Conservation (phyloP, 176 grass and related monocot species). For the Aegilops bicornis region DNA sequence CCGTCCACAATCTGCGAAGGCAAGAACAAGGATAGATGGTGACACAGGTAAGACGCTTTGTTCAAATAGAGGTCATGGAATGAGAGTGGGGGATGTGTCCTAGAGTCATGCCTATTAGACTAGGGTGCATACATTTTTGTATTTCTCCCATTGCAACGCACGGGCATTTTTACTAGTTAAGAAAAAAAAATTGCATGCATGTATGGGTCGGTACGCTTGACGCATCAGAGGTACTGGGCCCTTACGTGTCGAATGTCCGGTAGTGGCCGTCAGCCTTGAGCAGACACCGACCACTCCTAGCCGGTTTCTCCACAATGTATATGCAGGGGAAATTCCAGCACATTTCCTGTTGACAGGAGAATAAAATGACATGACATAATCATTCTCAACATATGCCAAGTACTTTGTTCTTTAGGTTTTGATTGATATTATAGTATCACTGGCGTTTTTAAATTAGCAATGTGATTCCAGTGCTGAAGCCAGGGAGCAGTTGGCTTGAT, state of each 20-base stretch:
- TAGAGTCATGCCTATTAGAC: too few species aligned
- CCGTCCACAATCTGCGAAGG: too few species aligned
- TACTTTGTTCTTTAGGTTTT: not conserved
- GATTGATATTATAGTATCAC: not conserved
- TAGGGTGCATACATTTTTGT: too few species aligned
- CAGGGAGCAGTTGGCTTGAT: not conserved
- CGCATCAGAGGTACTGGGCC: conserved; percentile 1
- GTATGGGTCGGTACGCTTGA: conserved; percentile 17
- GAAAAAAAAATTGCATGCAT: not conserved
- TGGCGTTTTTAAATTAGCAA: not conserved
- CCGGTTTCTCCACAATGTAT: not conserved
- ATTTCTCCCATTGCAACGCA: too few species aligned
- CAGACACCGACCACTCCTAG: not conserved
- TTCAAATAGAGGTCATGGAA: too few species aligned
- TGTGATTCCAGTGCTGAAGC: not conserved
- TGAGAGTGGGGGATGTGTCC: too few species aligned
- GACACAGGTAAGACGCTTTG: too few species aligned
- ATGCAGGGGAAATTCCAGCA: not conserved
- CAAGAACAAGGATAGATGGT: too few species aligned
- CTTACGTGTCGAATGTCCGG: not conserved
- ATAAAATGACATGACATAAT: not conserved
- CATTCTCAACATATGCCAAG: not conserved
- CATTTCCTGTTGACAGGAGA: not conserved
- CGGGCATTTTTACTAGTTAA: too few species aligned
- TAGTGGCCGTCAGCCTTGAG: not conserved